Base-by-base conservation (phyloP, 1,139 yeast species). In the Yamadazyma blattariae region DNA sequence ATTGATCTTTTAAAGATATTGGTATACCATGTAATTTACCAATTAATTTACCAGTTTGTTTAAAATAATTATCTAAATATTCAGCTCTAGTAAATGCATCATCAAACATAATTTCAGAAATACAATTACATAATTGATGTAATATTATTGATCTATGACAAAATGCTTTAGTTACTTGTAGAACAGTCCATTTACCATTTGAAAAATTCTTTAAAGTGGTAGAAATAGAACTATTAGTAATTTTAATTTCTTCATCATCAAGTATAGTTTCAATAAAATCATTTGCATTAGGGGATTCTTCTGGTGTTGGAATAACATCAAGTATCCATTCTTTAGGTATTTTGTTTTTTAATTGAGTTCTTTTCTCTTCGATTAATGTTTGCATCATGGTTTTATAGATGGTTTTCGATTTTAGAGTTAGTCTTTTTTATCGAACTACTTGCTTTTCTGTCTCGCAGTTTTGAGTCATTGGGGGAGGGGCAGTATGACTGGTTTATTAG, bases 121-220 rank as follows among this genome's bases (percentile, higher is more conserved):
- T 51, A 39, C 67, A 61, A 47, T 59, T 52, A 29, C 64, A 56
- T 40, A 71, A 48, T 39, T 71, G 77, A 36, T 71, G 74, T 1
- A 71, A 66, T 4, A 71, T 36, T 3, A 67, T 61, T 2, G 75
- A 70, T 34, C 77, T 42, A 24, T 41, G 46, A 27, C 46, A 39
- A 26, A 36, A 49, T 2, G 51, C 51, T 16, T 33, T 21, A 1
- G 40, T 29, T 1, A 46, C 48, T 4, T 41, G 40, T 14, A 34
- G 18, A 8, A 49, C 40, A 3, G 40, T 35, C 11, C 34, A 25
- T 21, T 39, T 23, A 2, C 49, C 51, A 3, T 18, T 26, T 7
- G 35, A 20, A 3, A 47, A 21, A 12, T 27, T 27, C 2, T 20
- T 10, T 2, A 36, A 13, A 7, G 39, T 20, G 12, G 24, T 20